Evolutionary conservation across 2,329 filamentous ascomycete genomes (phyloP).

Genomic region (Ophiostoma australiae): DNA sequence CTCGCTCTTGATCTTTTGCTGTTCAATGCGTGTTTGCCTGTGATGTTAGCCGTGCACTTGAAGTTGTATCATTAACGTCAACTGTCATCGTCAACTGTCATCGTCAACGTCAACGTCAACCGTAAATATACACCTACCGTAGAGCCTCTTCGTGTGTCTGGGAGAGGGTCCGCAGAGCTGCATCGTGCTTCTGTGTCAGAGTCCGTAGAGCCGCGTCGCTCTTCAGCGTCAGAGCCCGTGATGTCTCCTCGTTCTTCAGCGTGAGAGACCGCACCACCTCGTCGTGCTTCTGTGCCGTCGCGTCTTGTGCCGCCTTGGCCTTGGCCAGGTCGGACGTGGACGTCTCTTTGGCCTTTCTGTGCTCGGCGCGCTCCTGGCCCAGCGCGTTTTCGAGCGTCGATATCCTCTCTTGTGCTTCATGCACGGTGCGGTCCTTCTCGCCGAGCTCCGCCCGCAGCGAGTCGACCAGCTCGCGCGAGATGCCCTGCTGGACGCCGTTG

Average conservation of each 20-base stretch:
- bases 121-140: constrained; percentile 33
- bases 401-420: constrained; percentile 44
- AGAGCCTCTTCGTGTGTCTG: constrained; percentile 38
- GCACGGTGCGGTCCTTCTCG: constrained; percentile 57
- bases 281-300: constrained; percentile 59
- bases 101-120: too few relatives aligned
- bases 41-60: not conserved
- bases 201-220: not conserved
- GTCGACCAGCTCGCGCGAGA: constrained; percentile 91
- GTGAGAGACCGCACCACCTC: constrained; percentile 32
- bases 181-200: constrained; percentile 57
- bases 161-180: constrained; percentile 44
- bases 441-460: constrained; percentile 71
- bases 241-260: constrained; percentile 38
- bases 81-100: too few relatives aligned
- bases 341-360: constrained; percentile 60
- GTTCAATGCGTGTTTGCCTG: constrained; percentile 30
- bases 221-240: constrained; percentile 32
- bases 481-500: constrained; percentile 78
- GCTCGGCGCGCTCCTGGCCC: constrained; percentile 69
- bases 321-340: constrained; percentile 47
- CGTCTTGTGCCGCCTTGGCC: constrained; percentile 34
- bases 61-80: too few relatives aligned
- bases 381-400: constrained; percentile 50
- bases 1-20: constrained; percentile 23